Base-by-base conservation (phyloP, 495 filamentous ascomycete species). In the Annulohypoxylon stygium region DNA sequence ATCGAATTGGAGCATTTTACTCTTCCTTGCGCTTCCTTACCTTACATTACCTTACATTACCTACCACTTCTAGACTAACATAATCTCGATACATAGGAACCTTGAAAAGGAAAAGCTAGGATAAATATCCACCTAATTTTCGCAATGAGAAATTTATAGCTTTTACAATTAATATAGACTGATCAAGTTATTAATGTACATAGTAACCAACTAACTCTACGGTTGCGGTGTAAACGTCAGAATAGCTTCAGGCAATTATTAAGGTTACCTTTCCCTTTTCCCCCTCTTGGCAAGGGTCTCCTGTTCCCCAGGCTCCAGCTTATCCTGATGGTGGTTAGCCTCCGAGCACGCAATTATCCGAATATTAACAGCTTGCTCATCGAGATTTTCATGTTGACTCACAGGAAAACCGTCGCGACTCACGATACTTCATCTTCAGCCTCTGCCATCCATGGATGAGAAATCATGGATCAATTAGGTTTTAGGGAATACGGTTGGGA, bases 301-400 rank as follows among this genome's bases (percentile, higher is more conserved):
- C 33, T 30, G 37, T 60, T 43, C 45, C 39, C 61, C 64, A 61
- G 55, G 37, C 55, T 71, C 20, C 61, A 48, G 54, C 61, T 45
- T 57, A 67, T 57, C 51, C 59, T 60, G 45, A 25, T 53, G 39
- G 59, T 73, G 43, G 34, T 55, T 64, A 61, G 58, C 60, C 54
- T 20, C 62, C 45, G 54, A 65, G 63, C 72, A 71, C 72, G 62
- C 51, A 75, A 75, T 75, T 70, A 74, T 53, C 64, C 67, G 71
- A 66, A 47, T 41, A 57, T 57, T 57, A 41, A 53, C 65, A 75
- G 54, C 25, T 65, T 67, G 14, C 34, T 60, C 50, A 48, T 71
- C 53, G 41, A 39, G 36, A 59, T 23, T 36, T 37, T 39, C 45
- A 33, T 55, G n/a, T 50, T 61, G 11, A 48, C 16, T 50, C 25